Evolutionary conservation across 371 early-diverging fungal genomes (phyloP).

Genomic region (Sporodiniella umbellata): DNA sequence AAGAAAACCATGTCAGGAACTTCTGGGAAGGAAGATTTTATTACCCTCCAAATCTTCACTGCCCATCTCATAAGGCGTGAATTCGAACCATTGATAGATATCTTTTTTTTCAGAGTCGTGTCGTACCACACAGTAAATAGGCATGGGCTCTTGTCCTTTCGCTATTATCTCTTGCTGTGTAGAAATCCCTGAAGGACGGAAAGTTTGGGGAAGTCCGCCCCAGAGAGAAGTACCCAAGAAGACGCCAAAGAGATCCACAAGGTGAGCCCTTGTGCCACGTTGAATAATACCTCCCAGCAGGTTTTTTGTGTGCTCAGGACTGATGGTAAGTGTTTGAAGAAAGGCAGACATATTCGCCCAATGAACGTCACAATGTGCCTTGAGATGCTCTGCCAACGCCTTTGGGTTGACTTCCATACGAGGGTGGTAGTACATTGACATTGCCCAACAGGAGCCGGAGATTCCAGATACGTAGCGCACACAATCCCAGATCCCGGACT

Average conservation of each 20-base stretch:
- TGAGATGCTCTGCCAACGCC: conserved; percentile 22
- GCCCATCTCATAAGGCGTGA: conserved; percentile 76
- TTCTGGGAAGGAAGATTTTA: too few species aligned
- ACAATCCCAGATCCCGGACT: conserved; percentile 58
- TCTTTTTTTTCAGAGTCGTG: conserved; percentile 25
- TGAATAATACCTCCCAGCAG: conserved; percentile 3
- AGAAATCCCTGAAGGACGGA: conserved; percentile 19
- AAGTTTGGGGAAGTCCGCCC: conserved; percentile 29
- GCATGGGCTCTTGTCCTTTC: conserved; percentile 64
- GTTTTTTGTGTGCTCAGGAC: conserved; percentile 7
- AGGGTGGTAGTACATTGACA: conserved; percentile 39
- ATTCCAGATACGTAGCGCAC: conserved; percentile 60
- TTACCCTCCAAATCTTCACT: conserved; percentile 67
- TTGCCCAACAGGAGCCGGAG: conserved; percentile 57
- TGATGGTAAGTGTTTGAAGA: conserved; percentile 21
- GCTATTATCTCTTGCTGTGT: conserved; percentile 45
- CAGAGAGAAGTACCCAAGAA: too few species aligned
- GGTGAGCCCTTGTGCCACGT: conserved; percentile 48
- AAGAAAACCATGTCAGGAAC: too few species aligned
- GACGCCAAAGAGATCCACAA: conserved; percentile 58
- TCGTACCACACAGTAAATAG: conserved; percentile 73
- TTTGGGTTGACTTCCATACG: conserved; percentile 19
- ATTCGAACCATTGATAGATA: conserved; percentile 78
- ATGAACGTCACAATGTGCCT: conserved; percentile 31
- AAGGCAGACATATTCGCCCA: conserved; percentile 42